Conservation (phyloP, 2,329 filamentous ascomycete genomes). For the Chaetomium sp. region DNA sequence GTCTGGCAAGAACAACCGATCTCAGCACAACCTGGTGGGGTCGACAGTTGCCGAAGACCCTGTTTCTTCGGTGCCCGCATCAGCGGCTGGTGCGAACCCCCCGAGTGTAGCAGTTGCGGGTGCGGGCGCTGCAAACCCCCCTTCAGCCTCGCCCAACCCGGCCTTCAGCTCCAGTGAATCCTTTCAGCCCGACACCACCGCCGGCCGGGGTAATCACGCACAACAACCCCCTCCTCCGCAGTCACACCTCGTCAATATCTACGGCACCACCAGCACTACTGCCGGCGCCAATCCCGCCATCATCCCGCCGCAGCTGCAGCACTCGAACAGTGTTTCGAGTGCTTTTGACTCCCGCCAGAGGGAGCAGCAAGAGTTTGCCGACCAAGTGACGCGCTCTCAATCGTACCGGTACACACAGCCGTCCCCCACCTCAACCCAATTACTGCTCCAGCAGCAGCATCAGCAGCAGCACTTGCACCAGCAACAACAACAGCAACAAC, state of each 20-base stretch:
- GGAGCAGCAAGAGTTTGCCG: constrained; percentile 48
- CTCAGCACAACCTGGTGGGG: constrained; percentile 58
- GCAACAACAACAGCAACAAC: constrained; percentile 23
- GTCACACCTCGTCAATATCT: constrained; percentile 38
- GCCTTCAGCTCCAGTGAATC: constrained; percentile 53
- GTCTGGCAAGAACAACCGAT: constrained; percentile 58
- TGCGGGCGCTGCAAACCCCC: constrained; percentile 41
- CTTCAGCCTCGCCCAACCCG: constrained; percentile 51
- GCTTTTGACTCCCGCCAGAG: constrained; percentile 37
- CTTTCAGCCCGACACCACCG: constrained; percentile 44
- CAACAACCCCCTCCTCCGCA: constrained; percentile 35
- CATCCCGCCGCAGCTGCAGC: constrained; percentile 45
- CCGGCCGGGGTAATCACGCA: constrained; percentile 40
- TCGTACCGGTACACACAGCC: constrained; percentile 50
- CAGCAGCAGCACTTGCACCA: constrained; percentile 26
- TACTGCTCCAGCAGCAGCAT: constrained; percentile 36
- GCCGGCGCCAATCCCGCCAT: constrained; percentile 35
- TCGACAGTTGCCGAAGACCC: constrained; percentile 40
- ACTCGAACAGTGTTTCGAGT: constrained; percentile 41
- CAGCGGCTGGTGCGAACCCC: constrained; percentile 28
- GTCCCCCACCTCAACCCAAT: constrained; percentile 36
- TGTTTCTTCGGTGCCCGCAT: constrained; percentile 26
- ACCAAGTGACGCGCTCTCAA: constrained; percentile 54
- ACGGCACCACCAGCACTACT: constrained; percentile 35
- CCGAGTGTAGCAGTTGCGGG: constrained; percentile 25